Conservation (phyloP, 306 rosid species). For the Castanea crenata region DNA sequence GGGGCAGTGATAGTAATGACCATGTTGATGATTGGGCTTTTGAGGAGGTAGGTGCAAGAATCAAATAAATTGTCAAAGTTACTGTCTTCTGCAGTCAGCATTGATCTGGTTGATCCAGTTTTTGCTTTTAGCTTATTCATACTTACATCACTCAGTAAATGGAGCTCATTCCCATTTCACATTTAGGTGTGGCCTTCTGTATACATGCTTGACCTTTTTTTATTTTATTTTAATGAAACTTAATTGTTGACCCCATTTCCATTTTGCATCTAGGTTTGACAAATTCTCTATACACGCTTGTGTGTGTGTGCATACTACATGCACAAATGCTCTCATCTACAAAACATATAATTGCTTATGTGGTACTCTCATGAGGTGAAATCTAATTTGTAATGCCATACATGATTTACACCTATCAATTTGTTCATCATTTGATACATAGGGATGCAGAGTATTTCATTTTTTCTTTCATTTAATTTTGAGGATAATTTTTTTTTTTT, state of each 20-base stretch:
- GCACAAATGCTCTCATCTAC: background rate
- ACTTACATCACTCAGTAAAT: background rate
- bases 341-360: too few species aligned
- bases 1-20: slow-evolving; percentile 54
- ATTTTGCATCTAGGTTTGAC: background rate
- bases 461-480: background rate
- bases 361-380: too few species aligned
- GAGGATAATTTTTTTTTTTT: background rate
- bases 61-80: slow-evolving; percentile 14
- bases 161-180: background rate
- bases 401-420: too few species aligned
- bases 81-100: background rate
- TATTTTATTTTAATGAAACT: too few species aligned
- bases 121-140: background rate
- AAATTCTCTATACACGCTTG: background rate
- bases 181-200: too few species aligned
- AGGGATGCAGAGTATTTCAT: too few species aligned
- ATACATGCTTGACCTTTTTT: too few species aligned
- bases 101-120: background rate
- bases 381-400: too few species aligned
- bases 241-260: too few species aligned
- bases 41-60: slow-evolving; percentile 73
- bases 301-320: background rate
- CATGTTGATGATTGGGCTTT: slow-evolving; percentile 80
- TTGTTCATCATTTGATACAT: too few species aligned